These are phyloP conservation scores for Aspergillus ibericus DNA, from an alignment of 2,329 filamentous ascomycete species.

Conservation along the genomic window DNA sequence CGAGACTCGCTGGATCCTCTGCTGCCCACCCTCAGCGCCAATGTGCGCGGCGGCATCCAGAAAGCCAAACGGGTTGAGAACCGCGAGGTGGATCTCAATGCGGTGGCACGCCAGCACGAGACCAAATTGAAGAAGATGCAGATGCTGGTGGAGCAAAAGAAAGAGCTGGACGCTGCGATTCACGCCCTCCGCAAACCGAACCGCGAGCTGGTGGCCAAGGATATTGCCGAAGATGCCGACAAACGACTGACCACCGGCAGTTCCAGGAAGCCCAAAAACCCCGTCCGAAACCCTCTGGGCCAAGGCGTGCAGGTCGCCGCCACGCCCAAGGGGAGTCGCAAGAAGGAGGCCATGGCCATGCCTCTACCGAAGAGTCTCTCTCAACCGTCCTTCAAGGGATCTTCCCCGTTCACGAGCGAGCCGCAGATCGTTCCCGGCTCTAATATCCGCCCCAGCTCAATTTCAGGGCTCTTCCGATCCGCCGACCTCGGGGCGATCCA, in stretches of 20 bases:
- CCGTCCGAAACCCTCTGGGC: conserved; percentile 41
- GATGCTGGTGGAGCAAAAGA: conserved; percentile 47
- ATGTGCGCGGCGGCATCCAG: conserved; percentile 46
- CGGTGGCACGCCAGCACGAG: conserved; percentile 46
- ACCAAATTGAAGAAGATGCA: conserved; percentile 49
- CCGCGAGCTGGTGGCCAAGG: conserved; percentile 46
- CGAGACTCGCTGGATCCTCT: conserved; percentile 45
- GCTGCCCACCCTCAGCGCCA: conserved; percentile 36
- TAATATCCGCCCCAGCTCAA: conserved; percentile 27
- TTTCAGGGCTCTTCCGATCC: conserved; percentile 23
- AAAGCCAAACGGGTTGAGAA: conserved; percentile 48
- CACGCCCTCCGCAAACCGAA: conserved; percentile 49
- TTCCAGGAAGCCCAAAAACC: conserved; percentile 43
- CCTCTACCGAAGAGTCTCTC: conserved; percentile 28
- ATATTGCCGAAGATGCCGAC: conserved; percentile 46
- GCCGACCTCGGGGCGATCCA: conserved; percentile 28
- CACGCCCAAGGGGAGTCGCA: conserved; percentile 44
- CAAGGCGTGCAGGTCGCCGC: conserved; percentile 52
- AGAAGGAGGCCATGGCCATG: conserved; percentile 30
- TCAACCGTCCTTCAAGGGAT: conserved; percentile 28
- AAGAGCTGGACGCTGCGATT: conserved; percentile 51
- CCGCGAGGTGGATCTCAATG: conserved; percentile 51
- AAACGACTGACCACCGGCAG: conserved; percentile 34
- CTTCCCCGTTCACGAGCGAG: conserved; percentile 30
- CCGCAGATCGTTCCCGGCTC: conserved; percentile 36